Evolutionary conservation across 257 asterid genomes (phyloP), one percentile per base, ranked within the genome.

Genomic region (Mitragyna speciosa): DNA sequence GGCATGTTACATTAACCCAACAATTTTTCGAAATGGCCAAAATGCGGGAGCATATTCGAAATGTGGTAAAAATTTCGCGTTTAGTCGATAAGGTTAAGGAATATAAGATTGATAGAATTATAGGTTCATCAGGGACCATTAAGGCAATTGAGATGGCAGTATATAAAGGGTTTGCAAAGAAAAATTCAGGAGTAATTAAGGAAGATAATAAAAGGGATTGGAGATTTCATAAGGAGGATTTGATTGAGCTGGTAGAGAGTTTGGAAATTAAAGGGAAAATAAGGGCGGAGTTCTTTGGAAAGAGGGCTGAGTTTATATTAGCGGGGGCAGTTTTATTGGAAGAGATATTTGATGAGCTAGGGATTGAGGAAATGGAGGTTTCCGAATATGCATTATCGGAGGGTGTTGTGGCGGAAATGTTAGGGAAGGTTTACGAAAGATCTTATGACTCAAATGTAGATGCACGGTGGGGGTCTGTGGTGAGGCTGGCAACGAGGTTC

Each of bases 121-220:
- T 89, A 28, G 98, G 98, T 82, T 92, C 94, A 39, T 89, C 94
- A 2, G 98, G 98, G 30, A 93, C 97, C 7, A 87, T 93, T 73
- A 92, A 85, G 82, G 90, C 95, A 20, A 89, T 92, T 78, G 96
- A 90, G 72, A 87, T 87, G 81, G 96, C 93, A 2, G 87, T 92
- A 28, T 87, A 79, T 77, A 77, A 56, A 61, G 95, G 92, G 20
- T 92, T 89, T 81, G 87, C 87, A 1, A 72, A 74, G 72, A 76
- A 69, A 54, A 85, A 78, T 74, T 83, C 80, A 56, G 84, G 86
- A n/a, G 76, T 78, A 75, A 75, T 79, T 56, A 89, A 87, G 72
- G 90, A 78, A 45, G 76, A 69, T 45, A 15, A 68, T n/a, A 87
- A 81, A 76, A 90, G 92, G 85, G 94, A 92, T 54, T 92, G 97